Percentiles rank a stretch among this genome's conserved stretches.
phyloP scores from a whole-genome alignment of 345 rosid genomes.

The Schrenkiella parvula region DNA sequence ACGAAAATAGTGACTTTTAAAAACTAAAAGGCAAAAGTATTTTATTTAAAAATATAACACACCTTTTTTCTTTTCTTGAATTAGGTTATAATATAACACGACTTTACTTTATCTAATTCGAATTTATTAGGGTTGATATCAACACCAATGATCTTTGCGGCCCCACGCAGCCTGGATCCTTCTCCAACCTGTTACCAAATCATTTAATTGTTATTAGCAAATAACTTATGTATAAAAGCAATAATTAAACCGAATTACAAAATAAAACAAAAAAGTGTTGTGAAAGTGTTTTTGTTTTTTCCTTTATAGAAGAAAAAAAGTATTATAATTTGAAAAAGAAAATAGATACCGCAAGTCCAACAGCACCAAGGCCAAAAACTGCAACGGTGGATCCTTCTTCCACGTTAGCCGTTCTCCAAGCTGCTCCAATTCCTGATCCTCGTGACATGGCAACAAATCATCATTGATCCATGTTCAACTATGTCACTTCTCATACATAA shows the following conservation, averaged over 20 bases:
- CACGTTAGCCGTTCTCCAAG: slow-evolving; percentile 58
- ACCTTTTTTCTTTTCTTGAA: too few species aligned
- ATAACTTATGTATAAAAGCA: too few species aligned
- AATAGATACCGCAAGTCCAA: slow-evolving; percentile 60
- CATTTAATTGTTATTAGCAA: neutral
- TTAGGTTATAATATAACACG: too few species aligned
- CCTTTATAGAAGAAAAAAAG: neutral
- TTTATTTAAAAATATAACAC: too few species aligned
- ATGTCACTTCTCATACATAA: neutral
- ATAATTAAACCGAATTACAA: too few species aligned
- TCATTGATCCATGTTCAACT: neutral
- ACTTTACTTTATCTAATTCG: slow-evolving; percentile 43
- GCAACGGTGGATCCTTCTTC: slow-evolving; percentile 61
- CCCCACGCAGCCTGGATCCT: slow-evolving; percentile 60
- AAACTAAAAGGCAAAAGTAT: neutral
- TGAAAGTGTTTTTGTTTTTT: neutral
- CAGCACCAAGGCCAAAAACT: slow-evolving; percentile 66
- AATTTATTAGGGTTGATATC: slow-evolving; percentile 61
- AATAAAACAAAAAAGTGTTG: too few species aligned
- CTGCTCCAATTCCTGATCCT: slow-evolving; percentile 63
- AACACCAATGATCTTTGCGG: slow-evolving; percentile 58
- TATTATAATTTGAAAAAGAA: neutral
- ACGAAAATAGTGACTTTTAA: neutral
- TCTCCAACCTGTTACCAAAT: slow-evolving; percentile 49
- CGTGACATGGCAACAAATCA: neutral